Conservation (phyloP, 176 grass and related monocot species). For the Chloris gayana region DNA sequence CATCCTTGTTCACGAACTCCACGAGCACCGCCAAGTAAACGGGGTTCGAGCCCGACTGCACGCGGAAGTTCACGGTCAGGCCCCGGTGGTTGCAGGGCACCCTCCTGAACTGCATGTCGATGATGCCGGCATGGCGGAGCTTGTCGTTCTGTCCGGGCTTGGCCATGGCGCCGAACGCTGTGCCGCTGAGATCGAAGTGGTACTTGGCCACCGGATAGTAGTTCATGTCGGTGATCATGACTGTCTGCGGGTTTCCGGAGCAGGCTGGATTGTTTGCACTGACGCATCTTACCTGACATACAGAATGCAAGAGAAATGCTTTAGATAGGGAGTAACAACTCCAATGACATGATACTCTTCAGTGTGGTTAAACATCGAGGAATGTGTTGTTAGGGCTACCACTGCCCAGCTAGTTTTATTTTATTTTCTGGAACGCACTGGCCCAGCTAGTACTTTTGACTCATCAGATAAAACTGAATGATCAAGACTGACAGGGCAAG, state of each 20-base stretch:
- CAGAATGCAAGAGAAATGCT: not conserved
- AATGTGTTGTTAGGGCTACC: too few relatives aligned
- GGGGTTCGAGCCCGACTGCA: conserved; percentile 58
- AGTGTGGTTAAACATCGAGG: too few relatives aligned
- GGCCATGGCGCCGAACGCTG: conserved; percentile 54
- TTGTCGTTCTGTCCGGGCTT: conserved; percentile 31
- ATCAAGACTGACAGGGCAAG: too few relatives aligned
- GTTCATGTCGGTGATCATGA: conserved; percentile 71
- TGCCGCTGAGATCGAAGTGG: conserved; percentile 78
- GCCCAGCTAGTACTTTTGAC: too few relatives aligned
- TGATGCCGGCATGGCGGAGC: conserved; percentile 64
- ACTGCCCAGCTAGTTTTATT: too few relatives aligned
- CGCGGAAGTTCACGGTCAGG: conserved; percentile 51
- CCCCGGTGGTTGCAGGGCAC: conserved; percentile 49
- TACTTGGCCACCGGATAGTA: conserved; percentile 51
- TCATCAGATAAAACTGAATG: too few relatives aligned
- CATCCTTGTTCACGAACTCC: conserved; percentile 57
- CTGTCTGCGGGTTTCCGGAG: conserved; percentile 36
- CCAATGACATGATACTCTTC: not conserved
- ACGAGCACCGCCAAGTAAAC: conserved; percentile 61
- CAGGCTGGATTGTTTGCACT: conserved; percentile 19
- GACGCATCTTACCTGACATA: conserved; percentile 46
- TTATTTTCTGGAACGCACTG: too few relatives aligned
- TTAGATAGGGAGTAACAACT: not conserved
- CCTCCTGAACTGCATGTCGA: conserved; percentile 56